phyloP scores from a whole-genome alignment of 1,284 basidiomycete species.

The Cryptococcus amylolentus region DNA sequence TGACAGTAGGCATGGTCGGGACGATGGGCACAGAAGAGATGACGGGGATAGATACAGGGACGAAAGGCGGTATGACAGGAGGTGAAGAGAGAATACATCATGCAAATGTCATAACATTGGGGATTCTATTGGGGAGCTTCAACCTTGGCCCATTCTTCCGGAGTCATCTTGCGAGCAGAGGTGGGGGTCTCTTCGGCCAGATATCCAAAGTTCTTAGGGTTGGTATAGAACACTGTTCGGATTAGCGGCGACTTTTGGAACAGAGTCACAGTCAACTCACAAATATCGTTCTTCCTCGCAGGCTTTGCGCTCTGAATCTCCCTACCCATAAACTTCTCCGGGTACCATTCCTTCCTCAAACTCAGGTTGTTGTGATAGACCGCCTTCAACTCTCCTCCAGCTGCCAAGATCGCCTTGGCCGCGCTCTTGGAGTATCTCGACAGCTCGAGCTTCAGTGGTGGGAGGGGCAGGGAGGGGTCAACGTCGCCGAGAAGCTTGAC shows the following conservation, averaged over 20 bases:
- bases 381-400: slow-evolving; percentile 81
- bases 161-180: slow-evolving; percentile 13
- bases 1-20: neutral
- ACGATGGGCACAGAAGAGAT: slow-evolving; percentile 13
- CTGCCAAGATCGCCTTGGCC: slow-evolving; percentile 74
- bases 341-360: slow-evolving; percentile 72
- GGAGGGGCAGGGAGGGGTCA: slow-evolving; percentile 45
- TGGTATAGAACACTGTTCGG: slow-evolving; percentile 47
- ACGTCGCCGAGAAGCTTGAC: slow-evolving; percentile 87
- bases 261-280: slow-evolving; percentile 53
- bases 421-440: slow-evolving; percentile 84
- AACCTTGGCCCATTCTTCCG: slow-evolving; percentile 11
- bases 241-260: slow-evolving; percentile 12
- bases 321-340: slow-evolving; percentile 54
- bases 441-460: slow-evolving; percentile 74
- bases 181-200: slow-evolving; percentile 29
- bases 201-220: slow-evolving; percentile 49
- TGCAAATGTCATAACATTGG: neutral
- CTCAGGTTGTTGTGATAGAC: slow-evolving; percentile 88
- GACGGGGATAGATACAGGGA: slow-evolving; percentile 6
- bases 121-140: neutral
- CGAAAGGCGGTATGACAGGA: neutral
- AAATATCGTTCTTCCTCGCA: slow-evolving; percentile 76
- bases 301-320: slow-evolving; percentile 69
- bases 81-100: neutral